Evolutionary conservation across 345 rosid genomes (phyloP).

Genomic region (Populus davidiana): DNA sequence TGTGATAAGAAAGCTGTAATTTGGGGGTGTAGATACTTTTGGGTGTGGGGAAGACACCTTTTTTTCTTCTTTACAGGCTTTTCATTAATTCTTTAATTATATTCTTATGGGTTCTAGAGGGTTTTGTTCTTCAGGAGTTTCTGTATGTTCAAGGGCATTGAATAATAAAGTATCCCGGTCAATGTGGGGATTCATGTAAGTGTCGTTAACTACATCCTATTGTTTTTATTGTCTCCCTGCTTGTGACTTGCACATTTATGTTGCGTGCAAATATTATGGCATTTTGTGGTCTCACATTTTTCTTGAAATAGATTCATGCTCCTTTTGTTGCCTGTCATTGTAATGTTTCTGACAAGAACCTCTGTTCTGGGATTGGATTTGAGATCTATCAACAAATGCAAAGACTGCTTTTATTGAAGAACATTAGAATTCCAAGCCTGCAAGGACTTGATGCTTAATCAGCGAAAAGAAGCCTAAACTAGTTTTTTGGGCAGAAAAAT

Average conservation of each 20-base stretch:
- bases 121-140: constrained; percentile 10
- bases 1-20: constrained; percentile 21
- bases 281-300: background rate
- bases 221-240: background rate
- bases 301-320: background rate
- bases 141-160: constrained; percentile 13
- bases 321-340: background rate
- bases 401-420: too few species aligned
- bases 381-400: too few species aligned
- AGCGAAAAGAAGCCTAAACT: too few species aligned
- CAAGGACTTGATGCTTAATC: too few species aligned
- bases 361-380: too few species aligned
- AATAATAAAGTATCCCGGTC: constrained; percentile 25
- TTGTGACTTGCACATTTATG: background rate
- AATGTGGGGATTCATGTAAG: constrained; percentile 21
- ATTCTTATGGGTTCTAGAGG: constrained; percentile 17
- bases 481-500: too few species aligned
- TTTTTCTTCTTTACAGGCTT: constrained; percentile 2
- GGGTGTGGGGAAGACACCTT: constrained; percentile 17
- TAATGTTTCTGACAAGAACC: too few species aligned
- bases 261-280: constrained; percentile 5
- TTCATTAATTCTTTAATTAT: constrained; percentile 25
- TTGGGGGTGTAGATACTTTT: constrained; percentile 33
- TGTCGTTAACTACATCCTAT: constrained; percentile 9
- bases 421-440: too few species aligned